Evolutionary conservation across 139 green algal genomes (phyloP), one percentile per base, ranked within the genome.

Genomic region (Marvania coccoides): DNA sequence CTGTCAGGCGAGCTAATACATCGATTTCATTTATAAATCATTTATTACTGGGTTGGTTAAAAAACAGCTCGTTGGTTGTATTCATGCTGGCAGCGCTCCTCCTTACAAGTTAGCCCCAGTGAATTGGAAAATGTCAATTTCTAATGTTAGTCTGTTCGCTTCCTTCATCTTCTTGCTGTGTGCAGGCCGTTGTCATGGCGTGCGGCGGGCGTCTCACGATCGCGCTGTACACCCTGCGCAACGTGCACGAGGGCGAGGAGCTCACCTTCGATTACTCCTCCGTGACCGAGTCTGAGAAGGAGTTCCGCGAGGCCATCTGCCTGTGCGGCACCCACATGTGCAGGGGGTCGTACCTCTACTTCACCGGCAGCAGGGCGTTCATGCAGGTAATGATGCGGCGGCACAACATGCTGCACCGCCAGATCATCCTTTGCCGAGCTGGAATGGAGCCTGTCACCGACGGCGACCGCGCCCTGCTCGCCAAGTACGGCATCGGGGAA

Each of bases 221-320:
- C 54, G 90, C 87, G 14, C 68, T 95, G 45, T 93, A 94, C 77
- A 91, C 90, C 35, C 75, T 88, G 68, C 75, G 85, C 24, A 36
- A 75, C n/a, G 77, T 94, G 4, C 42, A 65, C 35, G 46, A 69
- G 19, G 84, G 85, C 8, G 88, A 95, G 65, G 88, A 95, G 85
- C 78, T 95, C 8, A 91, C 83, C 4, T 95, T 95, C 76, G 87
- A 96, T 75, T 96, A 96, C 64, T 73, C 71, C 28, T 84, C 71
- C 34, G 87, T 95, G 15, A 96, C 89, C 10, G 90, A 96, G 77
- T 84, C 66, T 39, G 83, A 91, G 65, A 79, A 87, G 55, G 90
- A 96, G 82, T 95, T 87, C 69, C 62, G 77, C 12, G 70, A 81
- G 10, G 90, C 89, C 48, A 90, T 91, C 62, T 96, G 90, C 73